phyloP scores from a whole-genome alignment of 75 land plant genomes.

The Chamaecyparis obtusa region DNA sequence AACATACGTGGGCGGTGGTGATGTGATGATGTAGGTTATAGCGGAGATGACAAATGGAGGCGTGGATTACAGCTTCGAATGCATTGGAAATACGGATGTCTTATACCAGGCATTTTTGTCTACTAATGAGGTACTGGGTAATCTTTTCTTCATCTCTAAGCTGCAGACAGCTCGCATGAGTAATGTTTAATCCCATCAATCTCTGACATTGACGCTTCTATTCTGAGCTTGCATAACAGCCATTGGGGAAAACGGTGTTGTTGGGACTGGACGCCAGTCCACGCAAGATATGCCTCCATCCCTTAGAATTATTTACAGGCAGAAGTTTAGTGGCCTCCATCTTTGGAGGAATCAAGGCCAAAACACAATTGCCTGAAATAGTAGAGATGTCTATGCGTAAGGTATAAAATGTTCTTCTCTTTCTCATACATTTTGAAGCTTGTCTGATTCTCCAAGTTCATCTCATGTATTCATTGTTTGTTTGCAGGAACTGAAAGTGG shows the following conservation, averaged over 20 bases:
- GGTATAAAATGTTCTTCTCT: not conserved
- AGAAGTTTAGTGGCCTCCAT: not conserved
- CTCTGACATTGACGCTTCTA: not conserved
- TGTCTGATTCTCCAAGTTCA: not conserved
- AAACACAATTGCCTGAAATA: not conserved
- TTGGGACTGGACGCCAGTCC: not conserved
- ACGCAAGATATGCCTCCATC: not conserved
- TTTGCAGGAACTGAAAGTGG: conserved; percentile 59
- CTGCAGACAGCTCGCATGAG: not conserved
- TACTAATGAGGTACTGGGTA: conserved; percentile 43
- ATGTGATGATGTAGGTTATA: conserved; percentile 40
- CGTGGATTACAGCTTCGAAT: conserved; percentile 83
- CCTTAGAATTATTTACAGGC: not conserved
- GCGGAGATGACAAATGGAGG: conserved; percentile 73
- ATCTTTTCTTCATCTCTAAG: not conserved
- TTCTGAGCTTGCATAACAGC: not conserved
- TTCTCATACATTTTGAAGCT: not conserved
- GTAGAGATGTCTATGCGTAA: not conserved
- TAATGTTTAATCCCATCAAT: too few relatives aligned
- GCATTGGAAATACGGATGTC: conserved; percentile 56
- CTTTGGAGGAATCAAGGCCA: conserved; percentile 10
- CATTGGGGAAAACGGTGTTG: not conserved
- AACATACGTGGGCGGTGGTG: not conserved
- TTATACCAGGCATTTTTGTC: conserved; percentile 68
- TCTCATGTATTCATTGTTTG: not conserved